Evolutionary conservation across 2,329 filamentous ascomycete genomes (phyloP), one percentile per base, ranked within the genome.

Genomic region (Exophiala aquamarina): DNA sequence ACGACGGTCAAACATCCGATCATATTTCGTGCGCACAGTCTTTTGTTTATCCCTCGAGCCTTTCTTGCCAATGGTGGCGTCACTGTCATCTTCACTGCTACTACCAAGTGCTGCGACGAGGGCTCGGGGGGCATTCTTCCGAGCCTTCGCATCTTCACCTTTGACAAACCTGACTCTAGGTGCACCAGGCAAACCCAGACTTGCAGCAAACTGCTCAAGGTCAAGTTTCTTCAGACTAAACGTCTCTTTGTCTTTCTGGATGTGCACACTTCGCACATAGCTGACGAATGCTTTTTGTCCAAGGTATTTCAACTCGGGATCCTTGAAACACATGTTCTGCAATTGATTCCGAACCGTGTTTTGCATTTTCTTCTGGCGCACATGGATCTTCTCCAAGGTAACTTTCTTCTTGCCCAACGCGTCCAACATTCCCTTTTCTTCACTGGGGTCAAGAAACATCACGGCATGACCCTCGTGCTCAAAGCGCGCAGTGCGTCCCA

Each of bases 211-310:
- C 7, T 84, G 89, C 63, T 97, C 91, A 9, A 98, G 70, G 50
- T 93, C 84, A 41, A 96, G 79, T 37, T 88, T 79, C 52, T 88
- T 82, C 26, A 98, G 74, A 50, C 93, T 81, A 71, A 98, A 98
- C 1, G 94, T 79, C 13, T 92, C 86, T 69, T 95, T 96, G 64
- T 96, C 90, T 60, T 86, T 90, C 66, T 96, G 91, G 20, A 96
- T 71, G 63, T 93, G 83, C 29, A 98, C 70, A 2, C 90, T 94
- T 51, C 87, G 83, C 10, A 86, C 82, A 66, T 97, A 96, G 52
- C 86, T 92, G 59, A 92, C 85, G 60, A 98, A 98, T 0, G 93
- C 90, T 66, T 97, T 98, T 63, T 97, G 92, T 0, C 87, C 94
- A 1, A 97, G 77, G 58, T 97, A 97, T 62, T 97, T 97, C 57